Evolutionary conservation across 1,284 basidiomycete species (phyloP), one percentile per base, ranked within the genome.

Genomic region (Schizophyllum commune): DNA sequence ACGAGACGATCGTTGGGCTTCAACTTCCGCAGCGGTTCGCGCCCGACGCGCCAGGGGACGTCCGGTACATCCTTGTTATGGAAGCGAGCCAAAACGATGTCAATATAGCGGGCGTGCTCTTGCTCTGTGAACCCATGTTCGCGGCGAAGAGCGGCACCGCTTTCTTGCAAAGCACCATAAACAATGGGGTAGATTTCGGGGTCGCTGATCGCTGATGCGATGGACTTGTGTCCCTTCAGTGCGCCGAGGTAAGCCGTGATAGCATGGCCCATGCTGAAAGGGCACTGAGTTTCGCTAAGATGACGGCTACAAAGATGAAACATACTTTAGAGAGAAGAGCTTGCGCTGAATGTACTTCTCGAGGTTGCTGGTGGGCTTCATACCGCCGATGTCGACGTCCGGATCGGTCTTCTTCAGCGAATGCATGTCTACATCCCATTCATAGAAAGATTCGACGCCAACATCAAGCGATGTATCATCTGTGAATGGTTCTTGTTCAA

Each of bases 391-490:
- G n/a, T 67, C 63, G 6, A 73, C 66, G 19, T 68, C 64, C 5
- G 62, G 56, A 22, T 64, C 55, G 7, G 62, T 58, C 54, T 67
- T 68, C 56, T 67, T 71, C 27, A 77, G 70, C 33, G 68, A 66
- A 13, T 60, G 61, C 60, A 68, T 56, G 64, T 78, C 75, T 4
- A 77, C 75, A 47, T 70, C 68, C 76, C 76, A 78, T 62, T 78
- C 76, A 60, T 69, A 75, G 68, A 77, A 78, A 5, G 67, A 72
- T 65, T 78, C 76, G 17, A 77, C 76, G 32, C 73, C 73, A 55
- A 77, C 75, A 63, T 76, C 74, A 33, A 78, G 72, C 13, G 55
- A 22, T 8, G 58, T 55, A 8, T 17, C 34, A 1, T 53, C 39
- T 58, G 62, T 58, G 56, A 51, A 47, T 51, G 53, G 60, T 55